Conservation (phyloP, 768 basidiomycete species). For the Leucogyrophana mollusca region DNA sequence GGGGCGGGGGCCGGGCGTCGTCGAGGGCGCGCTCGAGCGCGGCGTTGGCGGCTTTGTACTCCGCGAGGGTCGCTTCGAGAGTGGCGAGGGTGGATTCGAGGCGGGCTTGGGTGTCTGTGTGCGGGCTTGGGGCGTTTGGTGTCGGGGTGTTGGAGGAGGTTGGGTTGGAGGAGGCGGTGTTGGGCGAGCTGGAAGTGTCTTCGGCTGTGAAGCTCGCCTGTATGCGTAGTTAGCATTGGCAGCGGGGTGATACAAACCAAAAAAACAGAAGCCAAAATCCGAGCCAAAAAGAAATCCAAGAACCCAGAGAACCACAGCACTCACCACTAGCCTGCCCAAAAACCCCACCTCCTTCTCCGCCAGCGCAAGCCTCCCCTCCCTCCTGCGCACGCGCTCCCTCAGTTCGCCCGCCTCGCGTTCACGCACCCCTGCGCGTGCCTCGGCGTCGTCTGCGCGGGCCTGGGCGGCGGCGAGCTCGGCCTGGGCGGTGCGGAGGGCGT, state of each 20-base stretch:
- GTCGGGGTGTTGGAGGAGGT: too few species aligned
- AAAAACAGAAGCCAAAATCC: too few species aligned
- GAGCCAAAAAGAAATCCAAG: slow-evolving; percentile 1
- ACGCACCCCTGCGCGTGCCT: slow-evolving; percentile 33
- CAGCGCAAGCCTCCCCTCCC: slow-evolving; percentile 39
- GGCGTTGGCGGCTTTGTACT: slow-evolving; percentile 52
- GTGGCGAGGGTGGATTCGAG: not conserved
- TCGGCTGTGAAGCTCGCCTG: slow-evolving; percentile 68
- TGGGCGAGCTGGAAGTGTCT: slow-evolving; percentile 39
- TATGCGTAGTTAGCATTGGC: too few species aligned
- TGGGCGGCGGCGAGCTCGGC: slow-evolving; percentile 46
- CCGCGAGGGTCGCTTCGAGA: slow-evolving; percentile 47
- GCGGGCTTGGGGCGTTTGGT: slow-evolving; percentile 32
- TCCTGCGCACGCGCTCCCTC: slow-evolving; percentile 35
- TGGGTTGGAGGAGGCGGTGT: slow-evolving; percentile 18
- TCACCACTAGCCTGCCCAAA: slow-evolving; percentile 62
- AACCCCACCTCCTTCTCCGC: slow-evolving; percentile 67
- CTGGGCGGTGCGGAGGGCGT: slow-evolving; percentile 53
- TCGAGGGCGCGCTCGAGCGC: slow-evolving; percentile 47
- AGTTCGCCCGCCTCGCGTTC: slow-evolving; percentile 19
- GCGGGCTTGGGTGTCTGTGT: too few species aligned
- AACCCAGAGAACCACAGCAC: slow-evolving; percentile 20
- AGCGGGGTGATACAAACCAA: too few species aligned
- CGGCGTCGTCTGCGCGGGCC: slow-evolving; percentile 28
- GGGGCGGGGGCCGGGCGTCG: slow-evolving; percentile 1